A percentile compares a stretch with the other conserved stretches of the same genome.
Conservation (phyloP, 257 asterid genomes). For the Phtheirospermum japonicum region DNA sequence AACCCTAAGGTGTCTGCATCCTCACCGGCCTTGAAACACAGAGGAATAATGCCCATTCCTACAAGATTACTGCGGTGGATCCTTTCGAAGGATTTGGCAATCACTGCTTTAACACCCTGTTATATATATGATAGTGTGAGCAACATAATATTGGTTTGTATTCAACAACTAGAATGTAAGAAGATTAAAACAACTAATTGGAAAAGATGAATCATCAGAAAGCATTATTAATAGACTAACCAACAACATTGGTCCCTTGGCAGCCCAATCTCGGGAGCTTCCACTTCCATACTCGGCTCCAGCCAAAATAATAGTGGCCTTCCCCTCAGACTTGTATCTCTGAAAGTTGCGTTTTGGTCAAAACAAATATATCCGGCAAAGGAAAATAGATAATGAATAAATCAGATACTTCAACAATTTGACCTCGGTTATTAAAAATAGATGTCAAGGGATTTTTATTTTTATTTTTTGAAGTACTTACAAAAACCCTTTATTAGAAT, state of each 20-base stretch:
- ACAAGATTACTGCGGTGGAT: conserved; percentile 96
- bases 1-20: conserved; percentile 86
- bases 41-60: conserved; percentile 94
- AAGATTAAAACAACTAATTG: neutral
- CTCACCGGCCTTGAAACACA: conserved; percentile 93
- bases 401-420: neutral
- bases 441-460: neutral
- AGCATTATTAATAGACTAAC: conserved; percentile 39
- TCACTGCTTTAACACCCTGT: conserved; percentile 97
- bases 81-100: conserved; percentile 91
- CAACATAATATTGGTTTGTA: no score
- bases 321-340: conserved; percentile 85
- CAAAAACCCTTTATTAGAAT: neutral
- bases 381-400: neutral
- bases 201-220: neutral
- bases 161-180: conserved; percentile 5
- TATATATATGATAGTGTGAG: neutral
- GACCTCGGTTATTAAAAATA: neutral
- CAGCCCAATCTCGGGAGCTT: conserved; percentile 99
- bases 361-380: neutral
- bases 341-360: conserved; percentile 33
- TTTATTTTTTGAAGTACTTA: neutral
- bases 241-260: conserved; percentile 97
- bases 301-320: conserved; percentile 82
- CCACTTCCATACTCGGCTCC: conserved; percentile 99